Percentiles rank a stretch among this genome's conserved stretches.
Evolutionary conservation across 108 stramenopile species (phyloP).

Genomic region (Nannochloropsis granulata): DNA sequence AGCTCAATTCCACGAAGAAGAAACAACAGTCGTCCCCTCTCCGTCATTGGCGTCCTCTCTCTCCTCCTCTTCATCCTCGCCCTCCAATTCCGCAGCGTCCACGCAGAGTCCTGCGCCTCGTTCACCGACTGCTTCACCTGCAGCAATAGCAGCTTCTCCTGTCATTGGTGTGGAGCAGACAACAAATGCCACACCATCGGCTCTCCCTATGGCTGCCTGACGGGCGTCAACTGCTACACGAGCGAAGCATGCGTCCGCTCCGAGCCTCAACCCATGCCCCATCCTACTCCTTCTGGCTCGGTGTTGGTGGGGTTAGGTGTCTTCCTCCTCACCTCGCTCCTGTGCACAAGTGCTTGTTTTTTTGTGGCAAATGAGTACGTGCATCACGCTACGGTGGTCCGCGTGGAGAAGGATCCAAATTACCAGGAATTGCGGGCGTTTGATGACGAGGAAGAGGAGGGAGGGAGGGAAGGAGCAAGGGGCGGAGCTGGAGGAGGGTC

Average conservation of each 20-base stretch:
- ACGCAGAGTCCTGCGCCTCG: background rate
- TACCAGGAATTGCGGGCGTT: background rate
- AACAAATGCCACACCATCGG: background rate
- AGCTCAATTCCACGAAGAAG: too few relatives aligned
- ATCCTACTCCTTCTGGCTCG: background rate
- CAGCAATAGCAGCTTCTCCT: background rate
- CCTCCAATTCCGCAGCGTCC: background rate
- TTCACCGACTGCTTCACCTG: background rate
- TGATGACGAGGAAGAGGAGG: background rate
- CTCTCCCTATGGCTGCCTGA: background rate
- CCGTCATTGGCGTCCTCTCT: background rate
- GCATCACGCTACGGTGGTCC: background rate
- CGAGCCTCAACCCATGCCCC: background rate
- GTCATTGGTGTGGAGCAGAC: background rate
- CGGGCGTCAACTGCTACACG: background rate
- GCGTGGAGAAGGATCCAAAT: background rate
- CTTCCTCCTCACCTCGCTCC: background rate
- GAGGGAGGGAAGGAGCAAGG: background rate
- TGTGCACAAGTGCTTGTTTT: background rate
- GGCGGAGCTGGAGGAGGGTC: background rate
- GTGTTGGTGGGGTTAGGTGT: background rate
- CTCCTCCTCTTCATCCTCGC: background rate
- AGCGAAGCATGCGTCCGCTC: background rate
- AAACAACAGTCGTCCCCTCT: background rate
- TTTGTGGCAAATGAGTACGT: background rate